Conservation (phyloP, 805 yeast species). For the Yarrowia sp. region DNA sequence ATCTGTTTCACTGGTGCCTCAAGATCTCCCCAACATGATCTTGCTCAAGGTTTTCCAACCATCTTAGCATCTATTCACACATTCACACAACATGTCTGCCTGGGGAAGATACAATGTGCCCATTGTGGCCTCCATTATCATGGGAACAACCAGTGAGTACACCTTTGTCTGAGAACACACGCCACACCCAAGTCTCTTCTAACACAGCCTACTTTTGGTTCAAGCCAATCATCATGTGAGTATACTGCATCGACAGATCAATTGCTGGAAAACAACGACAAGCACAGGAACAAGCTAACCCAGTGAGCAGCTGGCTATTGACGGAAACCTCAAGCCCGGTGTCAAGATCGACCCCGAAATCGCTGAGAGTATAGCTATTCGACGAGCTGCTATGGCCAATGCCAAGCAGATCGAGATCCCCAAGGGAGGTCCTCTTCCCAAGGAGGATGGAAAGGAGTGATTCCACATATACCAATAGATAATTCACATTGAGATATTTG, state of each 20-base stretch:
- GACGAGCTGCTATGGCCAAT: constrained; percentile 13
- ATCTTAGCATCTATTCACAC: not conserved
- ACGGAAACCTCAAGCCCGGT: constrained; percentile 25
- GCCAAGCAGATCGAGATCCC: not conserved
- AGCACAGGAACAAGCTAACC: not conserved
- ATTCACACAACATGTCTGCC: not conserved
- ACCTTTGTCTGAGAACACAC: not conserved
- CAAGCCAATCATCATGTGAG: constrained; percentile 27
- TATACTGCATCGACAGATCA: not conserved
- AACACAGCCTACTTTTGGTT: constrained; percentile 27
- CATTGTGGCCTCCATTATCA: constrained; percentile 7
- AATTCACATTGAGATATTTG: not conserved
- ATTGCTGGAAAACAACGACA: not conserved
- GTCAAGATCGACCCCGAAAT: constrained; percentile 22
- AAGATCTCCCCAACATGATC: not conserved
- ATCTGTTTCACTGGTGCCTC: not conserved
- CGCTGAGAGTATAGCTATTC: constrained; percentile 6
- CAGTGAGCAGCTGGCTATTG: constrained; percentile 24
- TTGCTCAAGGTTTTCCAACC: constrained; percentile 6
- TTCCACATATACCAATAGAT: too few relatives aligned
- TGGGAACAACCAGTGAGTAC: constrained; percentile 24
- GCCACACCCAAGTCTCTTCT: not conserved
- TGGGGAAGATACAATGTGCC: constrained; percentile 22
- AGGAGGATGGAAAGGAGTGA: not conserved
- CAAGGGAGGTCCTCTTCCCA: constrained; percentile 18